These are phyloP conservation scores for Arabidopsis thaliana DNA, from an alignment of 345 rosid species.

Conservation along the genomic window TAIR10.1 NC_003071.7:11410501-11411000, in stretches of 20 bases:
- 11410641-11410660: slow-evolving; percentile 54
- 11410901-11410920: slow-evolving; percentile 12
- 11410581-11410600: neutral
- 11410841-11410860: slow-evolving; percentile 17
- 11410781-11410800: neutral
- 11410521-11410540: slow-evolving; percentile 88
- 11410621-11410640: slow-evolving; percentile 27
- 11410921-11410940: neutral
- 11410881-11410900: neutral
- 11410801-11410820: neutral
- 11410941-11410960: slow-evolving; percentile 1
- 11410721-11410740: slow-evolving; percentile 79
- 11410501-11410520: slow-evolving; percentile 79
- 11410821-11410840: neutral
- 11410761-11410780: slow-evolving; percentile 22
- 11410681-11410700: slow-evolving; percentile 67
- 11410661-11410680: slow-evolving; percentile 76
- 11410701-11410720: slow-evolving; percentile 84
- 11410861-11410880: slow-evolving; percentile 6
- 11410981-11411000: slow-evolving; percentile 17
- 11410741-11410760: slow-evolving; percentile 55
- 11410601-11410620: slow-evolving; percentile 11
- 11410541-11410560: slow-evolving; percentile 87
- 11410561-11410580: slow-evolving; percentile 53
- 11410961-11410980: slow-evolving; percentile 24